Evolutionary conservation across 768 basidiomycete species (phyloP), one percentile per base, ranked within the genome.

Genomic region (Termitomyces sp.): DNA sequence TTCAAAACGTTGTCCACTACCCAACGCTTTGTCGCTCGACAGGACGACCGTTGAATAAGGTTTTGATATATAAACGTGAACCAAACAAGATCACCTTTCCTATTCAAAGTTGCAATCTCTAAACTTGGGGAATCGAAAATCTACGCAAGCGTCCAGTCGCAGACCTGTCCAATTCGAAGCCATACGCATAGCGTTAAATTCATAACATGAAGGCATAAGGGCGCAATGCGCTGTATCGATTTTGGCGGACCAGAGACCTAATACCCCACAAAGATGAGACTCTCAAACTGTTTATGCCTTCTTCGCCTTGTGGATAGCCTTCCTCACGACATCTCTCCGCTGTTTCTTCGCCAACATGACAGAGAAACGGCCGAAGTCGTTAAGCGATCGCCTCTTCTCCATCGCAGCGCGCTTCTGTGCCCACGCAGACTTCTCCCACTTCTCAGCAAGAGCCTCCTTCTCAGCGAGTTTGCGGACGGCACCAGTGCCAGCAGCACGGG

Each of bases 331-430:
- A 70, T 96, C 94, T 66, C 92, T 79, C 73, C 94, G 81, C 72
- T 83, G 80, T 84, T 92, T 95, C 89, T 98, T 97, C 63, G 85
- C 84, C 68, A 97, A 70, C 86, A 92, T 86, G 63, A 96, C 86
- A 68, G 83, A 75, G 81, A 98, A 98, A 59, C 96, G 86, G 63
- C 87, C 92, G 75, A 98, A 98, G 80, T 99, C 96, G 76, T 86
- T 89, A 61, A 93, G 72, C 71, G 81, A 79, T 76, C 88, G 83
- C 71, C 95, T 84, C 75, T 83, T 85, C 77, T 88, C 81, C 57
- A 84, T 74, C 12, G 92, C 88, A 47, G 83, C 83, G 55, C 92
- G 86, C 80, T 87, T 94, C 81, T 92, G 86, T 61, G 94, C 93
- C 96, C 95, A 98, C 5, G 81, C 68, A 25, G 90, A 90, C 70